phyloP scores from a whole-genome alignment of 2,329 filamentous ascomycete species.

The Fusarium tjaetaba region DNA sequence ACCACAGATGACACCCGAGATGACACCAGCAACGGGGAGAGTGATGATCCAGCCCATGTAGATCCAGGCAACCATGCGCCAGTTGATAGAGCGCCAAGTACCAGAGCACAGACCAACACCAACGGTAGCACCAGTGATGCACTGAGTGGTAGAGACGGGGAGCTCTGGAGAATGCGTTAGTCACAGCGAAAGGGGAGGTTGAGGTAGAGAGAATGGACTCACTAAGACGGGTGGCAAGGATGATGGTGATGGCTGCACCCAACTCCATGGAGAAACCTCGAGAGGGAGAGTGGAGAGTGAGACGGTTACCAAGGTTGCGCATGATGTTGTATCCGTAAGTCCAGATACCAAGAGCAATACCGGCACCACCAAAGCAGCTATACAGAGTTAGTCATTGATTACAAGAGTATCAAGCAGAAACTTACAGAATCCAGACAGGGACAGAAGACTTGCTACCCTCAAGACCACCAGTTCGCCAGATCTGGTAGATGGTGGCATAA shows the following conservation, averaged over 20 bases:
- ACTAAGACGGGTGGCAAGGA: slow-evolving; percentile 70
- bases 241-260: slow-evolving; percentile 68
- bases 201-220: slow-evolving; percentile 17
- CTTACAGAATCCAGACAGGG: slow-evolving; percentile 67
- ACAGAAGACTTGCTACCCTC: slow-evolving; percentile 58
- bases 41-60: slow-evolving; percentile 71
- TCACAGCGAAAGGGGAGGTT: accelerated
- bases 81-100: slow-evolving; percentile 68
- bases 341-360: slow-evolving; percentile 66
- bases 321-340: slow-evolving; percentile 75
- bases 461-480: slow-evolving; percentile 63
- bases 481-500: slow-evolving; percentile 69
- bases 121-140: slow-evolving; percentile 70
- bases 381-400: neutral
- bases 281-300: slow-evolving; percentile 69
- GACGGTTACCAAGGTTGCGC: slow-evolving; percentile 69
- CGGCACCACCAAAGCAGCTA: slow-evolving; percentile 59
- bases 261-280: slow-evolving; percentile 70
- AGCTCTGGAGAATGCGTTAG: slow-evolving; percentile 52
- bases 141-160: slow-evolving; percentile 73
- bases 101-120: slow-evolving; percentile 71
- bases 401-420: accelerated
- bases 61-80: slow-evolving; percentile 70
- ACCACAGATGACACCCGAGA: slow-evolving; percentile 69
- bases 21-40: slow-evolving; percentile 64